Base-by-base conservation (phyloP, 1,284 basidiomycete species). In the Cutaneotrichosporon cyanovorans region DNA sequence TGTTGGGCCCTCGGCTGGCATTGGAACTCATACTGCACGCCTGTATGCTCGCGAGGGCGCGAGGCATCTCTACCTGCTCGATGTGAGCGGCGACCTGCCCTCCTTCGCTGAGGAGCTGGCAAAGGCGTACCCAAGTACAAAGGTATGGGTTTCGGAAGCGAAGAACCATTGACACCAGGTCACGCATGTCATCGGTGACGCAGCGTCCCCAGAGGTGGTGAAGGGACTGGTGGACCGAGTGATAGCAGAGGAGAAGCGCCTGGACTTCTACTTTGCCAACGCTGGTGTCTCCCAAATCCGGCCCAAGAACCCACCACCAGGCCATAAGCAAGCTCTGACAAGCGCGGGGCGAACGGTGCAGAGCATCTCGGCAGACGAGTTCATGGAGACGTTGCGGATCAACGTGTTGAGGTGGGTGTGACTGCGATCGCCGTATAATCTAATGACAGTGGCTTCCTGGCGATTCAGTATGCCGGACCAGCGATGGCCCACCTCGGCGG, bases 221-320 rank as follows among this genome's bases (percentile, higher is more conserved):
- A 74, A 77, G 28, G 72, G 68, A 4, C 65, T 92, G 2, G 87
- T 89, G 66, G 73, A 84, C 50, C 81, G 76, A 52, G 85, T 84
- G 2, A 60, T 91, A 14, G 66, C 78, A 32, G 89, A 93, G 54
- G 82, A 91, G 61, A 88, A 88, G 3, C 78, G 80, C 38, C 75
- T 95, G 14, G 92, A 95, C 59, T 83, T 93, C 55, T 95, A 92
- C 76, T 95, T 90, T 65, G 91, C 91, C 33, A 95, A 96, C 63
- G 89, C 87, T 58, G 57, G 79, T 58, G 18, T 57, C 31, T 33
- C 42, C 35, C 42, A 46, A 35, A 46, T 59, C 43, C 33, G 44
- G 33, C 45, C 45, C 7, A 41, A 44, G 25, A 42, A 48, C 19
- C 10, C 19, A 25, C 33, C 36, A 8, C 37, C 30, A 21, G 16